Conservation (phyloP, 2,329 filamentous ascomycete species). For the Clonostachys rhizophaga region DNA sequence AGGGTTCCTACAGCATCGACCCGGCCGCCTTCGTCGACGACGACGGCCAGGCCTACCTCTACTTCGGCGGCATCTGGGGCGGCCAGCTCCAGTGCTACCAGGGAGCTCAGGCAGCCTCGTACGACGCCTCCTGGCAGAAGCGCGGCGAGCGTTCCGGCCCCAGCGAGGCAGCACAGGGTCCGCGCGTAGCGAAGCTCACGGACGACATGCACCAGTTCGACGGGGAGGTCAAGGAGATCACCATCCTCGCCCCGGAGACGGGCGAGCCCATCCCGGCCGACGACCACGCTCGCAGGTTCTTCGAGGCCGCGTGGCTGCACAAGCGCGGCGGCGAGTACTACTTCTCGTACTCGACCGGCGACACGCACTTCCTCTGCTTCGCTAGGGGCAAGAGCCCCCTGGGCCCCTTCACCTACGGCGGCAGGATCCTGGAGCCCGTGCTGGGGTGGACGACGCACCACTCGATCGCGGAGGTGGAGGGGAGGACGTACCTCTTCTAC, state of each 20-base stretch:
- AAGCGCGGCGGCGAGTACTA: conserved; percentile 67
- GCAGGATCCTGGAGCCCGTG: conserved; percentile 70
- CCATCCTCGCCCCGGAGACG: conserved; percentile 59
- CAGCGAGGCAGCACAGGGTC: conserved; percentile 54
- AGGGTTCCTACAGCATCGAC: conserved; percentile 71
- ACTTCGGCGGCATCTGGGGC: conserved; percentile 78
- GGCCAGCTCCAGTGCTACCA: conserved; percentile 77
- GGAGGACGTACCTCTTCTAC: conserved; percentile 71
- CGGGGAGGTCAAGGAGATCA: conserved; percentile 49
- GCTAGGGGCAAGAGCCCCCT: conserved; percentile 59
- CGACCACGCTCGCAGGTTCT: conserved; percentile 72
- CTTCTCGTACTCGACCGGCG: conserved; percentile 74
- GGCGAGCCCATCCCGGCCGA: conserved; percentile 55
- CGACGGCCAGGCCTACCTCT: conserved; percentile 36
- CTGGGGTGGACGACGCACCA: conserved; percentile 81
- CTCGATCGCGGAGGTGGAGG: conserved; percentile 69
- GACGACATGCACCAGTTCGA: conserved; percentile 63
- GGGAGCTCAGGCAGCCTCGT: conserved; percentile 43
- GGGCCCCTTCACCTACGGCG: conserved; percentile 70
- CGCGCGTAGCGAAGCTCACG: conserved; percentile 60
- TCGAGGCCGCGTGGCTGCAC: conserved; percentile 79
- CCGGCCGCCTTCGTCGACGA: conserved; percentile 69
- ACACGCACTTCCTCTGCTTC: conserved; percentile 71
- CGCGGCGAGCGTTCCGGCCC: conserved; percentile 54
- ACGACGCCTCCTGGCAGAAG: conserved; percentile 48